Percentiles rank a stretch among this genome's conserved stretches.
These are phyloP conservation scores for Rostrohypoxylon terebratum DNA, from an alignment of 495 filamentous ascomycete genomes.

Conservation along the genomic window DNA sequence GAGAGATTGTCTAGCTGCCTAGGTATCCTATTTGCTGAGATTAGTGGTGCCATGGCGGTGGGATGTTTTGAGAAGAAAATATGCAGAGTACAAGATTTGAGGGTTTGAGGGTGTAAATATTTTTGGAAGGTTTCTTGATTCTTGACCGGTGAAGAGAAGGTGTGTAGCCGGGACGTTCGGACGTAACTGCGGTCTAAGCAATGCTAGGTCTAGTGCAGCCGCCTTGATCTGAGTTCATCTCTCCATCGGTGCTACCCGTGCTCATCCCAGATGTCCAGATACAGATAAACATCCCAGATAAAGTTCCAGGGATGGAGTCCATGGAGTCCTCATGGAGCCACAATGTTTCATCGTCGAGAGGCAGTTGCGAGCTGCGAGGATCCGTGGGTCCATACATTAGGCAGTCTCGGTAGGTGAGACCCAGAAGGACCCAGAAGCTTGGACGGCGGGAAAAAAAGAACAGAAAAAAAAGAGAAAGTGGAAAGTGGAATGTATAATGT, in stretches of 20 bases:
- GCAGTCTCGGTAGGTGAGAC: background rate
- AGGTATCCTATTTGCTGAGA: constrained; percentile 31
- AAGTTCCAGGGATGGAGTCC: constrained; percentile 15
- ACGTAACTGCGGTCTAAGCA: constrained; percentile 4
- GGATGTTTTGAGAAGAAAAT: constrained; percentile 26
- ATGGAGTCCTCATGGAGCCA: constrained; percentile 1
- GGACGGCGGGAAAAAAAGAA: background rate
- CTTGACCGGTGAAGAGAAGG: constrained; percentile 20
- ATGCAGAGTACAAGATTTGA: constrained; percentile 23
- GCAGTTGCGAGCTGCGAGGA: constrained; percentile 5
- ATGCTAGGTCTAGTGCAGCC: constrained; percentile 35
- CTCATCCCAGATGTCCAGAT: constrained; percentile 9
- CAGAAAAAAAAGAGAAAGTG: background rate
- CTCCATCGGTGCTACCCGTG: constrained; percentile 25
- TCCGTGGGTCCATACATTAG: constrained; percentile 4
- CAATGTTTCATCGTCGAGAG: constrained; percentile 29
- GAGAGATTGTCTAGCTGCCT: background rate
- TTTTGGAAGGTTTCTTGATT: constrained; percentile 9
- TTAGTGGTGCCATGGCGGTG: constrained; percentile 35
- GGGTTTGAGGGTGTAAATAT: background rate
- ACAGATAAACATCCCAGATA: constrained; percentile 8
- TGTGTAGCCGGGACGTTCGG: constrained; percentile 6
- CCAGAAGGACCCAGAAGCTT: constrained; percentile 15
- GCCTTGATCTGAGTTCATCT: constrained; percentile 28
- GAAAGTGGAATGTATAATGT: background rate